A percentile compares a stretch with the other conserved stretches of the same genome.
Evolutionary conservation across 2,329 filamentous ascomycete species (phyloP).

Genomic region (Seiridium cupressi): DNA sequence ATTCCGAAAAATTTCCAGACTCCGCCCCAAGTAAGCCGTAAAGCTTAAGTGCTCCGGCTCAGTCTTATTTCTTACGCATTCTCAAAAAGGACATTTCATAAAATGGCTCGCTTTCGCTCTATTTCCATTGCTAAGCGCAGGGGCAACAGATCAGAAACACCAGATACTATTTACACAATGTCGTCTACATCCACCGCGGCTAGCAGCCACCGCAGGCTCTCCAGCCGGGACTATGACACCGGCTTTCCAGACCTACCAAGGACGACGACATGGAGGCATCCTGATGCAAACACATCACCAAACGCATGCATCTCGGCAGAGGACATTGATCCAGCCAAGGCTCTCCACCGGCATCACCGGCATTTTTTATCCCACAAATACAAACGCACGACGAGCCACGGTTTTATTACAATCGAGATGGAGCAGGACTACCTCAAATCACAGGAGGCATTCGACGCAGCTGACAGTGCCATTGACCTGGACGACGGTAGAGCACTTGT

Average conservation of each 20-base stretch:
- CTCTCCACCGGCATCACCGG: slow-evolving; percentile 41
- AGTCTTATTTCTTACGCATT: background rate
- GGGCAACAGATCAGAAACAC: background rate
- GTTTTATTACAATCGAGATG: slow-evolving; percentile 37
- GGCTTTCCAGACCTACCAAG: slow-evolving; percentile 35
- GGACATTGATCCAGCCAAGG: slow-evolving; percentile 45
- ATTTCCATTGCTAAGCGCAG: slow-evolving; percentile 4
- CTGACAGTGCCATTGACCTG: slow-evolving; percentile 18
- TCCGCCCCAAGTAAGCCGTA: slow-evolving; percentile 4
- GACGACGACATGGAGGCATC: slow-evolving; percentile 62
- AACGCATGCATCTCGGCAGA: slow-evolving; percentile 56
- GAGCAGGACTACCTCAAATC: slow-evolving; percentile 30
- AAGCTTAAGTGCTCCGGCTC: background rate
- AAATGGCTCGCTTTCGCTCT: slow-evolving; percentile 5
- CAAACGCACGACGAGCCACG: slow-evolving; percentile 45
- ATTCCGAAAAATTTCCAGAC: background rate
- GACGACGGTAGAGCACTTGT: slow-evolving; percentile 15
- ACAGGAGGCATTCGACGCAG: slow-evolving; percentile 15
- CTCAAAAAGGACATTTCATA: background rate
- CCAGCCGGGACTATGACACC: slow-evolving; percentile 28
- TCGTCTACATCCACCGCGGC: slow-evolving; percentile 20
- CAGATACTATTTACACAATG: slow-evolving; percentile 18
- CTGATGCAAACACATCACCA: slow-evolving; percentile 57
- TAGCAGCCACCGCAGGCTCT: slow-evolving; percentile 22
- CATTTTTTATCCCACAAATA: slow-evolving; percentile 44